These are phyloP conservation scores for Pyronema omphalodes DNA, from an alignment of 495 filamentous ascomycete species.

Conservation along the genomic window DNA sequence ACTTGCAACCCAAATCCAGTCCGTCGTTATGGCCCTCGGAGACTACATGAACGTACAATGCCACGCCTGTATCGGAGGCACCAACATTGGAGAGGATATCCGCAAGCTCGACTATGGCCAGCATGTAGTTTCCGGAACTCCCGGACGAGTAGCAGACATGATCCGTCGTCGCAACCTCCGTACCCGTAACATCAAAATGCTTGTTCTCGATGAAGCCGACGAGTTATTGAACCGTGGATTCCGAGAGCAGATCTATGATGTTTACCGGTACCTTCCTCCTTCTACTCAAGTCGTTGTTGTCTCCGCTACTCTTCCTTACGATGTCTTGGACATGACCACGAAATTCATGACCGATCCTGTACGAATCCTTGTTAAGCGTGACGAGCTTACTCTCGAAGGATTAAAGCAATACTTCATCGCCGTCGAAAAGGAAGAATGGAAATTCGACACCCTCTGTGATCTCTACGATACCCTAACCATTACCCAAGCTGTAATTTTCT, in stretches of 20 bases:
- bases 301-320: slow-evolving; percentile 90
- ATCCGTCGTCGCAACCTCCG: slow-evolving; percentile 88
- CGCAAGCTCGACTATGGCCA: slow-evolving; percentile 91
- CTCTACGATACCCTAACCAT: slow-evolving; percentile 98
- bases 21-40: slow-evolving; percentile 87
- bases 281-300: slow-evolving; percentile 96
- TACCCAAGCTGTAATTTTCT: slow-evolving; percentile 99
- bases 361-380: slow-evolving; percentile 97
- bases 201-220: slow-evolving; percentile 94
- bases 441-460: slow-evolving; percentile 98
- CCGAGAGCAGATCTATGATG: slow-evolving; percentile 98
- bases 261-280: slow-evolving; percentile 89
- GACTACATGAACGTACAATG: slow-evolving; percentile 99
- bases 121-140: slow-evolving; percentile 91
- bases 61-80: slow-evolving; percentile 96
- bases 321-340: slow-evolving; percentile 97
- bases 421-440: slow-evolving; percentile 99
- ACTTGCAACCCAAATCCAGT: slow-evolving; percentile 95
- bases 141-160: slow-evolving; percentile 95
- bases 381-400: slow-evolving; percentile 93
- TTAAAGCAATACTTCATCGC: slow-evolving; percentile 99
- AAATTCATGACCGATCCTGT: slow-evolving; percentile 99
- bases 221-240: slow-evolving; percentile 82
- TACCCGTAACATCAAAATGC: slow-evolving; percentile 95
- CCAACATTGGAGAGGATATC: slow-evolving; percentile 93